Base-by-base conservation (phyloP, 164 flowering plant genomes). In the Aristolochia contorta region DNA sequence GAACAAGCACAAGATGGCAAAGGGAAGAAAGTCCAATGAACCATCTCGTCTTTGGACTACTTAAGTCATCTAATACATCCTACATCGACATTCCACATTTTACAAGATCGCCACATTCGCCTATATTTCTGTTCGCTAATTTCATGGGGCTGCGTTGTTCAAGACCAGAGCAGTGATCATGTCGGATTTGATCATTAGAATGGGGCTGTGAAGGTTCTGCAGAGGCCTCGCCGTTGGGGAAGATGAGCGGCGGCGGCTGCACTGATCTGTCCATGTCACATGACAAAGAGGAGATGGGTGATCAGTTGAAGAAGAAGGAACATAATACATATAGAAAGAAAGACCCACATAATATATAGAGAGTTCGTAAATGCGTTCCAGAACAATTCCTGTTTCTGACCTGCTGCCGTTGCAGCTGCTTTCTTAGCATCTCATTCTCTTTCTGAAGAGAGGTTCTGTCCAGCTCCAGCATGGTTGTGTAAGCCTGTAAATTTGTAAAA, bases 381-480 rank as follows among this genome's bases (percentile, higher is more conserved):
- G 12, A 3, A 10, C 7, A 6, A 7, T 37, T n/a, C n/a, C n/a
- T 37, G 49, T 54, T 16, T 16, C 24, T 13, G 1, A 53, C 56
- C 22, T 41, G 2, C 22, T 52, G 57, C 79, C 77, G 62, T 51
- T 69, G 70, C 57, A 64, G 79, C 58, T 72, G 77, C 56, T 63
- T 76, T 60, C 59, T 77, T 10, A 87, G 88, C 70, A 27, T 81
- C 4, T 80, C 85, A 63, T 87, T 87, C 72, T 87, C 90, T 50
- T 75, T 71, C 72, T 18, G 41, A 27, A 87, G 72, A 56, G 72
- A 70, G 1, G 73, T 76, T 21, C 83, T 54, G 74, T 87, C 78
- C 16, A 70, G 68, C 70, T 87, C 88, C 76, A 87, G 66, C 71
- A 79, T 84, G 27, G 65, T 72, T 18, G 81, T 83, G 54, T 84